Evolutionary conservation across 306 rosid species (phyloP).

Genomic region (Cucurbita argyrosperma): DNA sequence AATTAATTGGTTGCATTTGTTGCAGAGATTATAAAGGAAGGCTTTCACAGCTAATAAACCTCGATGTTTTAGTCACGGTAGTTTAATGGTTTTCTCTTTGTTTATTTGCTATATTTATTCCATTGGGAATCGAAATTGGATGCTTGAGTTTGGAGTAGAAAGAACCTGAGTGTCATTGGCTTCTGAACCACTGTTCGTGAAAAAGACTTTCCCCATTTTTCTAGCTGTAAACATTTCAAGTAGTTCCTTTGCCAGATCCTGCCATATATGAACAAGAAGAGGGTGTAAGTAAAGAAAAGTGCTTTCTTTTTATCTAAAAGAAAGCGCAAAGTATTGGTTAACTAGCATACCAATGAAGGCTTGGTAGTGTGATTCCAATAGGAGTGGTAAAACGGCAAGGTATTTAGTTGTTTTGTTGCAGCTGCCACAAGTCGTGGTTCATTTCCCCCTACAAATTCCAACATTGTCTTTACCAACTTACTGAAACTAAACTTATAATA

Average conservation of each 20-base stretch:
- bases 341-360: slow-evolving; percentile 71
- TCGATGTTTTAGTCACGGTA: neutral
- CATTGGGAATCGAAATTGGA: neutral
- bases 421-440: slow-evolving; percentile 83
- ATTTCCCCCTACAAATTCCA: slow-evolving; percentile 55
- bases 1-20: neutral
- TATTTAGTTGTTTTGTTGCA: slow-evolving; percentile 63
- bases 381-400: slow-evolving; percentile 93
- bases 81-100: neutral
- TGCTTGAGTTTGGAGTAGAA: neutral
- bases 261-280: slow-evolving; percentile 1
- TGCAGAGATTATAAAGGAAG: neutral
- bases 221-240: slow-evolving; percentile 60
- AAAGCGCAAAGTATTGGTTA: neutral
- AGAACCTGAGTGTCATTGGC: slow-evolving; percentile 96
- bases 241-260: slow-evolving; percentile 88
- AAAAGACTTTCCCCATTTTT: slow-evolving; percentile 84
- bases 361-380: slow-evolving; percentile 91
- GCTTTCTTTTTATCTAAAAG: neutral
- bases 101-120: neutral
- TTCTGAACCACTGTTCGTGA: slow-evolving; percentile 87
- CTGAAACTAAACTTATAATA: neutral
- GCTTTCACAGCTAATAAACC: neutral
- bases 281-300: neutral
- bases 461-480: neutral